Percentiles rank a stretch among this genome's conserved stretches.
Conservation (phyloP, 179 eudicot genomes). For the Beta lomatogona region DNA sequence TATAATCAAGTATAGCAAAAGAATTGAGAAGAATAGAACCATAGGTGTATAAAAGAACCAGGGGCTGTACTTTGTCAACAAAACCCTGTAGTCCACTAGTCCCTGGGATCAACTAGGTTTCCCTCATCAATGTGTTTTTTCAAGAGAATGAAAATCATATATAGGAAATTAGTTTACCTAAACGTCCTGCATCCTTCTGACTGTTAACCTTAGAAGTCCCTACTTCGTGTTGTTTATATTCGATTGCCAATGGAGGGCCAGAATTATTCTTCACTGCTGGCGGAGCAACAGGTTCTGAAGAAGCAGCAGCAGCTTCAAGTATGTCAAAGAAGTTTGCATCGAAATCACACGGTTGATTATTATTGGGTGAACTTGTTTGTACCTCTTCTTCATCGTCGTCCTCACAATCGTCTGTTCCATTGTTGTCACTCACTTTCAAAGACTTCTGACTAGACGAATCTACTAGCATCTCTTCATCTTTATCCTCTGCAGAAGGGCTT, state of each 20-base stretch:
- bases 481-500: not conserved
- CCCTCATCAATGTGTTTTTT: not conserved
- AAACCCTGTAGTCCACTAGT: too few relatives aligned
- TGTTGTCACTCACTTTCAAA: not conserved
- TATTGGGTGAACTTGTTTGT: not conserved
- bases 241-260: not conserved
- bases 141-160: not conserved
- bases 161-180: not conserved
- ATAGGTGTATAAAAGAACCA: too few relatives aligned
- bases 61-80: not conserved
- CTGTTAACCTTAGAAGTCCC: constrained; percentile 6
- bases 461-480: constrained; percentile 17
- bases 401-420: not conserved
- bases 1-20: too few relatives aligned
- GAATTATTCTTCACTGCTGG: not conserved
- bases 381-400: not conserved
- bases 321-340: constrained; percentile 3
- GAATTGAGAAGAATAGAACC: too few relatives aligned
- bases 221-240: not conserved
- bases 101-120: not conserved
- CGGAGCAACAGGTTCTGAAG: not conserved
- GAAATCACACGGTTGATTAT: not conserved
- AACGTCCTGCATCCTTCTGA: not conserved
- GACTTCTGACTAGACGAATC: constrained; percentile 9
- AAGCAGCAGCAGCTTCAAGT: not conserved